Evolutionary conservation across 768 basidiomycete genomes (phyloP).

Genomic region (Termitomyces sp.): DNA sequence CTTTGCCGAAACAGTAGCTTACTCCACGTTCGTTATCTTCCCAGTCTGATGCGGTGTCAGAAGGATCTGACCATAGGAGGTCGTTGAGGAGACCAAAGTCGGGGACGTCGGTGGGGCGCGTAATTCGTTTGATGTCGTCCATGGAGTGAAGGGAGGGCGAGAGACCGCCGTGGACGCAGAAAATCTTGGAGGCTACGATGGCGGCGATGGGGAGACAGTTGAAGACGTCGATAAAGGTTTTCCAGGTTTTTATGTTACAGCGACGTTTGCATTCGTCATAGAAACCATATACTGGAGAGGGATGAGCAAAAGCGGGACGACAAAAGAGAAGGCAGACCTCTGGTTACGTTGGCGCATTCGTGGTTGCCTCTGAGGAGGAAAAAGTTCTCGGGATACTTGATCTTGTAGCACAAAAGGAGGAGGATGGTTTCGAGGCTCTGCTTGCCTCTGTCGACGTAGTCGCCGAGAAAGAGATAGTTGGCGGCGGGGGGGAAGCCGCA

Average conservation of each 20-base stretch:
- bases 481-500: constrained; percentile 97
- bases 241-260: constrained; percentile 99
- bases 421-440: constrained; percentile 98
- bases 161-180: constrained; percentile 96
- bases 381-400: constrained; percentile 99
- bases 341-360: constrained; percentile 98
- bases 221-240: constrained; percentile 99
- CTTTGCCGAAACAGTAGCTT: constrained; percentile 98
- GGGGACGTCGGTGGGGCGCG: constrained; percentile 96
- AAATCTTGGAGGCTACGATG: constrained; percentile 98
- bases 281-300: constrained; percentile 85
- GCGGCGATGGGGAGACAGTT: constrained; percentile 98
- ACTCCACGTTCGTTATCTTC: constrained; percentile 99
- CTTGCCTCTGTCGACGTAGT: constrained; percentile 98
- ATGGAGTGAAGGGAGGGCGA: constrained; percentile 90
- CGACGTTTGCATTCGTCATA: constrained; percentile 99
- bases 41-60: constrained; percentile 97
- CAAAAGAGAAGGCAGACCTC: constrained; percentile 50
- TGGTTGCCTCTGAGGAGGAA: constrained; percentile 97
- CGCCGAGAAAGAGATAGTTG: constrained; percentile 98
- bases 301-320: constrained; percentile 11
- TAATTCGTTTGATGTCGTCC: constrained; percentile 98
- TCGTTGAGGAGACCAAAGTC: constrained; percentile 98
- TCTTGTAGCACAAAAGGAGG: constrained; percentile 95
- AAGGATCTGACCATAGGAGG: constrained; percentile 96